phyloP scores from a whole-genome alignment of 1,284 basidiomycete genomes.

The Takashimella koratensis region DNA sequence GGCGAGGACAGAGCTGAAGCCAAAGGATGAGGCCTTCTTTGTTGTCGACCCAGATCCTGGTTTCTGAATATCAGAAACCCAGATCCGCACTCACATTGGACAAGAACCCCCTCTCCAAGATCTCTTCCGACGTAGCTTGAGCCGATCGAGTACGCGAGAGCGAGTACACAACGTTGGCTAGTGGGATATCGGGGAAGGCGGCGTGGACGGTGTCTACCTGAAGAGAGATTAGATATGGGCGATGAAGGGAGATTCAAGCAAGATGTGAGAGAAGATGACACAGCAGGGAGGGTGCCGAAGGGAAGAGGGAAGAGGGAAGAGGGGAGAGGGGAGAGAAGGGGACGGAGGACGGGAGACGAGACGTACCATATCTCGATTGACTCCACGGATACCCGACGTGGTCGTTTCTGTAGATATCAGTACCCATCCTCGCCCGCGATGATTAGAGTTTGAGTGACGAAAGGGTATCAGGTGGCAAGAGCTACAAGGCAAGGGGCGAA shows the following conservation, averaged over 20 bases:
- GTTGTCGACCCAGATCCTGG: too few relatives aligned
- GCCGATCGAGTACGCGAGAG: constrained; percentile 44
- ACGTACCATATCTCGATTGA: constrained; percentile 40
- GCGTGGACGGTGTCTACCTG: constrained; percentile 47
- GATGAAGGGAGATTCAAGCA: background rate
- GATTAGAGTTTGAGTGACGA: too few relatives aligned
- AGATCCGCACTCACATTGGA: constrained; percentile 42
- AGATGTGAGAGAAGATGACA: background rate
- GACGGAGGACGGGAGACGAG: background rate
- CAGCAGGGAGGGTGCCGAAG: background rate
- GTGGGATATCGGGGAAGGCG: constrained; percentile 46
- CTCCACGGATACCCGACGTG: constrained; percentile 20
- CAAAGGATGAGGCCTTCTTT: too few relatives aligned
- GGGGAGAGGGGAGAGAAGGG: background rate
- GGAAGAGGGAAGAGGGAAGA: background rate
- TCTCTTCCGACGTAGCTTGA: constrained; percentile 47
- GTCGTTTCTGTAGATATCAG: too few relatives aligned
- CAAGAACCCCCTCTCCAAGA: constrained; percentile 43
- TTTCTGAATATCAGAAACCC: too few relatives aligned
- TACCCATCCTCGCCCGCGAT: too few relatives aligned
- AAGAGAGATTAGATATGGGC: background rate
- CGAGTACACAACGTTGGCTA: constrained; percentile 43
- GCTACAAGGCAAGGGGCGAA: too few relatives aligned
- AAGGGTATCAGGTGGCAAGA: too few relatives aligned
- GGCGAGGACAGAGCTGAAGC: too few relatives aligned